Evolutionary conservation across 768 basidiomycete genomes (phyloP).

Genomic region (Boletus coccyginus): DNA sequence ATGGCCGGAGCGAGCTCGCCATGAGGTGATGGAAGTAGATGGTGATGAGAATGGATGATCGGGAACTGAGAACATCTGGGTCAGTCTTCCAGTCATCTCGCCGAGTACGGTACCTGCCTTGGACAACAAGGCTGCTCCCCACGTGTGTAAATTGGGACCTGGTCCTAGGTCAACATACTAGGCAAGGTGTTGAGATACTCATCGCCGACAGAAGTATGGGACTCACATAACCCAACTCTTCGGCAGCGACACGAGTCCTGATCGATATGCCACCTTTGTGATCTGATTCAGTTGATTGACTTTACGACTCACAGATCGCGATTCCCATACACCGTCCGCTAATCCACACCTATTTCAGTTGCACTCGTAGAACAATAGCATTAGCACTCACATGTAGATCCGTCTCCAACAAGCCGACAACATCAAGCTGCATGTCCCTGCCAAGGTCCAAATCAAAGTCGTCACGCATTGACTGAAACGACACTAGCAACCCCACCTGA

Average conservation of each 20-base stretch:
- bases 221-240: constrained; percentile 80
- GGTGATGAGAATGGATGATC: constrained; percentile 82
- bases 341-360: constrained; percentile 10
- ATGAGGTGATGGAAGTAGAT: constrained; percentile 80
- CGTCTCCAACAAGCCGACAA: constrained; percentile 83
- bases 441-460: not conserved
- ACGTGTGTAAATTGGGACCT: constrained; percentile 84
- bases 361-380: not conserved
- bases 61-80: constrained; percentile 58
- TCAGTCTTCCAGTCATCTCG: not conserved
- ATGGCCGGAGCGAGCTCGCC: constrained; percentile 91
- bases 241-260: constrained; percentile 72
- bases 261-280: constrained; percentile 3
- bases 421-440: constrained; percentile 81
- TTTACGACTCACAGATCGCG: constrained; percentile 63
- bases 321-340: constrained; percentile 78
- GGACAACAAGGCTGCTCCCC: constrained; percentile 81
- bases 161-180: constrained; percentile 89
- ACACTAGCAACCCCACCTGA: constrained; percentile 49
- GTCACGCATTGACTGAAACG: not conserved
- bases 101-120: constrained; percentile 44
- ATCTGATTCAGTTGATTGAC: not conserved
- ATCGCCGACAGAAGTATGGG: not conserved
- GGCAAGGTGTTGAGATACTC: constrained; percentile 1
- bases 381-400: constrained; percentile 67